Conservation (phyloP, 768 basidiomycete species). For the Leccinum longicurvipes region DNA sequence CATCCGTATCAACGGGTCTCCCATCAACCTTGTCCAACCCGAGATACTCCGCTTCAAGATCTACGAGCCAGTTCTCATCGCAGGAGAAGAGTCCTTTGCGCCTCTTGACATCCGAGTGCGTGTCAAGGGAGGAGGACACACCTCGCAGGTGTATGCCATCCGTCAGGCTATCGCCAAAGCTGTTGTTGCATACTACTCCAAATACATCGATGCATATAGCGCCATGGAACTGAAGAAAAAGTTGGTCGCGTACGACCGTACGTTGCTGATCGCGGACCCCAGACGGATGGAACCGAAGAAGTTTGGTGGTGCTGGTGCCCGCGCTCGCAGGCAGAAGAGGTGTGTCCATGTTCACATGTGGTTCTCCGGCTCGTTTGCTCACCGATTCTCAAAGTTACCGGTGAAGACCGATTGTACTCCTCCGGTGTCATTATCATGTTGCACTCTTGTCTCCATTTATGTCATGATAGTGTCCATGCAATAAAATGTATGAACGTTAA, state of each 20-base stretch:
- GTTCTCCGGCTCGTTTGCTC: constrained; percentile 8
- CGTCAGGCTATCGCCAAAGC: constrained; percentile 99
- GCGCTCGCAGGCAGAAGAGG: constrained; percentile 98
- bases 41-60: constrained; percentile 97
- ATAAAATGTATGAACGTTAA: constrained; percentile 24
- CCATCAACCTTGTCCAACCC: constrained; percentile 93
- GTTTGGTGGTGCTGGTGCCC: constrained; percentile 97
- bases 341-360: constrained; percentile 25
- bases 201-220: constrained; percentile 96
- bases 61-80: constrained; percentile 95
- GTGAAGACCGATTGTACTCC: constrained; percentile 32
- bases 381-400: constrained; percentile 61
- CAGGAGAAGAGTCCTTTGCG: constrained; percentile 84
- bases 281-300: constrained; percentile 99
- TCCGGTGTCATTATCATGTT: constrained; percentile 42
- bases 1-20: constrained; percentile 95
- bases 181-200: constrained; percentile 96
- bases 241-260: constrained; percentile 91
- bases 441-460: constrained; percentile 37
- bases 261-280: constrained; percentile 87
- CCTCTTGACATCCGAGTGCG: constrained; percentile 94
- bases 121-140: constrained; percentile 99
- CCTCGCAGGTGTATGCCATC: constrained; percentile 97
- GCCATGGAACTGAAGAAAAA: constrained; percentile 99
- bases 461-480: constrained; percentile 36